Conservation (phyloP, 2,329 filamentous ascomycete genomes). For the Colletotrichum cereale region DNA sequence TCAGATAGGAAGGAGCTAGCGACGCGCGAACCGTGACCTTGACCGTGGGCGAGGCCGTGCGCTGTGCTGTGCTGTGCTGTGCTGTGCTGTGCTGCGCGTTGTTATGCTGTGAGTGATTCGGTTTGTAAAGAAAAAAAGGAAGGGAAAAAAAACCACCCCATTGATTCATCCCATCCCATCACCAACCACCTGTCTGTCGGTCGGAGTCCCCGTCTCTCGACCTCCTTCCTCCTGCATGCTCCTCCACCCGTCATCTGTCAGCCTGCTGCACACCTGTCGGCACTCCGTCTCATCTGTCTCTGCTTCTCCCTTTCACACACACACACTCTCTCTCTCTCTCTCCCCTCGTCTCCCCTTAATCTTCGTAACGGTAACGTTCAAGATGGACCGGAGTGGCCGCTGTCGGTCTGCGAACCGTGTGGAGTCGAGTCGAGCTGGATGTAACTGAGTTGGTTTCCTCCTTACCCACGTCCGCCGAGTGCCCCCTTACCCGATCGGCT, state of each 20-base stretch:
- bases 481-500: background rate
- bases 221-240: slow-evolving; percentile 19
- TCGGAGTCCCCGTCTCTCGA: slow-evolving; percentile 26
- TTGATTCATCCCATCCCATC: background rate
- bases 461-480: background rate
- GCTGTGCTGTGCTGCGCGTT: background rate
- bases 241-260: slow-evolving; percentile 3
- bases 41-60: background rate
- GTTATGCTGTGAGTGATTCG: background rate
- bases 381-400: background rate
- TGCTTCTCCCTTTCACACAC: background rate
- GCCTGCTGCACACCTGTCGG: background rate
- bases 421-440: background rate
- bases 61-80: background rate
- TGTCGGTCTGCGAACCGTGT: background rate
- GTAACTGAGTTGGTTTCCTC: background rate
- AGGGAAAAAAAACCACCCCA: background rate
- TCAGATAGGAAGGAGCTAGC: background rate
- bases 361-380: background rate
- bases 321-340: too few species aligned
- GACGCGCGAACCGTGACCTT: background rate
- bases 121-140: too few species aligned
- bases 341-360: background rate
- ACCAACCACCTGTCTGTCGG: background rate
- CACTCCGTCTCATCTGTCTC: background rate